Evolutionary conservation across 768 basidiomycete species (phyloP), one percentile per base, ranked within the genome.

Genomic region (Neoboletus brunneissimus): DNA sequence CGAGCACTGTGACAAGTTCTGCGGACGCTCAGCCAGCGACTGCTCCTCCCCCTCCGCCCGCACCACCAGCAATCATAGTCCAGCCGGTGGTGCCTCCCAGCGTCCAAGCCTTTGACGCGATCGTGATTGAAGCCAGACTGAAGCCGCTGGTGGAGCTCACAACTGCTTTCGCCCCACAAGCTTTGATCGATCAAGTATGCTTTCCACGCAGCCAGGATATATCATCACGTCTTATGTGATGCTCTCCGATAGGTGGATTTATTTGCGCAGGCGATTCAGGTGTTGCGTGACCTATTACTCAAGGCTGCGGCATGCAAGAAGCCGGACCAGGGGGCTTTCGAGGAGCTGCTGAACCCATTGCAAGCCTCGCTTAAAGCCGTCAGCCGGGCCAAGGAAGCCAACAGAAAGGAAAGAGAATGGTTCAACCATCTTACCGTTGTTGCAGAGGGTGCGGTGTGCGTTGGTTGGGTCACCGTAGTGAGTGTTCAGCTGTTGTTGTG

Each of bases 391-490:
- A 94, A 94, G 74, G 94, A 96, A 58, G 83, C 85, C 35, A 86
- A 87, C 58, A 76, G 90, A 59, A 84, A 86, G 68, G 87, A 89
- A 52, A 79, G 88, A 53, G 89, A 93, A 45, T 94, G 89, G 86
- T 84, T 82, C 63, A 85, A 82, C 42, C 92, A 95, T 67, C 76
- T 98, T 25, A 85, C 83, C 31, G 82, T 86, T 25, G 77, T 97
- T n/a, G 83, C 87, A 3, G 94, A 95, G 66, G 92, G 90, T 20
- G 86, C 84, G 1, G 80, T 88, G 5, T 84, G 80, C 20, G 84
- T 92, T 58, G 95, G 88, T 23, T 99, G 97, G 97, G 85, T 98
- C 42, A 80, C 86, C 32, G 77, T 84, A 49, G 95, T 95, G 64
- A 71, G 91, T 77, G 13, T 41, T 43, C 27, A 12, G 15, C 34